phyloP scores from a whole-genome alignment of 169 alveolate species.

The Babesia sp. region DNA sequence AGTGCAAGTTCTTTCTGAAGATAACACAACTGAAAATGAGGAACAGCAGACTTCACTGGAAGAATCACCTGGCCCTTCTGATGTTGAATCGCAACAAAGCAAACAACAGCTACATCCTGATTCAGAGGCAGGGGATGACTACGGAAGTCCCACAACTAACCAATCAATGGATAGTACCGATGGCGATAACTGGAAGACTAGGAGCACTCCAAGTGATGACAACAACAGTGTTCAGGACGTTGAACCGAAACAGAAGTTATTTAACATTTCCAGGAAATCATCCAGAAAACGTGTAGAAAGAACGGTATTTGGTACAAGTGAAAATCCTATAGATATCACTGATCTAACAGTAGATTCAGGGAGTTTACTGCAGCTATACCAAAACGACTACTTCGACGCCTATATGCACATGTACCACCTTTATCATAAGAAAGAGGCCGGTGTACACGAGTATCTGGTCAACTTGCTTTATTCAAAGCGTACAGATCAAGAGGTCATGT shows the following conservation, averaged over 20 bases:
- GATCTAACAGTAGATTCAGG: conserved; percentile 72
- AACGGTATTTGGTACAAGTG: conserved; percentile 50
- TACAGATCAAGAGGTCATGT: conserved; percentile 77
- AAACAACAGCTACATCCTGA: background rate
- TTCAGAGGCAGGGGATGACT: background rate
- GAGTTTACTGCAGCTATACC: conserved; percentile 82
- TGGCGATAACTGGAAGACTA: background rate
- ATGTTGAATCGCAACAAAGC: no score
- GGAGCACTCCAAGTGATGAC: background rate
- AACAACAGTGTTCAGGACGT: background rate
- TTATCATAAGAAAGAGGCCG: conserved; percentile 84
- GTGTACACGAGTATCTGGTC: conserved; percentile 88
- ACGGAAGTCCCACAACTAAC: no score
- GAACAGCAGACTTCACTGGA: no score
- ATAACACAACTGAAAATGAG: background rate
- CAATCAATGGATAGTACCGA: background rate
- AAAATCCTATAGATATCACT: conserved; percentile 62
- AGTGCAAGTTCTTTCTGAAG: no score
- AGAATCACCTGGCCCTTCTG: no score
- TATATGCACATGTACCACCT: conserved; percentile 85
- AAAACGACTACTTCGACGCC: conserved; percentile 88
- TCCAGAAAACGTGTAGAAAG: background rate
- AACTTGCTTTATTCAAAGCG: conserved; percentile 85
- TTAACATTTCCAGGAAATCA: conserved; percentile 11
- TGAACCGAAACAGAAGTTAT: background rate